Percentiles rank a stretch among this genome's conserved stretches.
Conservation (phyloP, 1,284 basidiomycete species). For the Moesziomyces sp. region DNA sequence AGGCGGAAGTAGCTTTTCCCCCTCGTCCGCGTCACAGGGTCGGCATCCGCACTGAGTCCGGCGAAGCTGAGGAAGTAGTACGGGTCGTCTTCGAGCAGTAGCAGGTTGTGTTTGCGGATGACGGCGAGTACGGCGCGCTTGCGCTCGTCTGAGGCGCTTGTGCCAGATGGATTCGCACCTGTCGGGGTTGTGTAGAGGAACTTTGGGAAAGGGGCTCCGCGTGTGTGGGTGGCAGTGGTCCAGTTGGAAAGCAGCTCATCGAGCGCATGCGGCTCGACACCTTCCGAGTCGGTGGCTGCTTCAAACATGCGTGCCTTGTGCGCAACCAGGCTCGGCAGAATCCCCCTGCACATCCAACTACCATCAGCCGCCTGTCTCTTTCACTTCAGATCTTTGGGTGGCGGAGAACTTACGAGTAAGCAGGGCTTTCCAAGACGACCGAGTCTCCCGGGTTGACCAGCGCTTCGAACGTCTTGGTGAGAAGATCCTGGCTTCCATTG, state of each 20-base stretch:
- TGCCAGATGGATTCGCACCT: slow-evolving; percentile 66
- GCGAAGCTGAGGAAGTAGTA: slow-evolving; percentile 62
- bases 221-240: slow-evolving; percentile 72
- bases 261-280: slow-evolving; percentile 77
- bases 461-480: slow-evolving; percentile 77
- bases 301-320: slow-evolving; percentile 66
- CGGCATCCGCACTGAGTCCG: slow-evolving; percentile 41
- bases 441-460: slow-evolving; percentile 83
- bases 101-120: slow-evolving; percentile 53
- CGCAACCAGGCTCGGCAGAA: slow-evolving; percentile 55
- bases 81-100: slow-evolving; percentile 61
- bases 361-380: too few species aligned
- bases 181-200: slow-evolving; percentile 80
- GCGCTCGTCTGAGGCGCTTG: slow-evolving; percentile 71
- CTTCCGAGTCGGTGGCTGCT: slow-evolving; percentile 82
- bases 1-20: slow-evolving; percentile 60
- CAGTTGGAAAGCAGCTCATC: slow-evolving; percentile 79
- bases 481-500: slow-evolving; percentile 85
- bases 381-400: not conserved
- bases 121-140: slow-evolving; percentile 81
- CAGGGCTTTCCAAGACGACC: slow-evolving; percentile 84
- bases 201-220: slow-evolving; percentile 76
- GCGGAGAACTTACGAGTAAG: slow-evolving; percentile 73
- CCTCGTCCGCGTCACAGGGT: slow-evolving; percentile 49
- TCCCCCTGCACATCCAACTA: slow-evolving; percentile 23